Percentiles rank a stretch among this genome's conserved stretches.
Evolutionary conservation across 2,329 filamentous ascomycete species (phyloP).

Genomic region (Penicillium sp.): DNA sequence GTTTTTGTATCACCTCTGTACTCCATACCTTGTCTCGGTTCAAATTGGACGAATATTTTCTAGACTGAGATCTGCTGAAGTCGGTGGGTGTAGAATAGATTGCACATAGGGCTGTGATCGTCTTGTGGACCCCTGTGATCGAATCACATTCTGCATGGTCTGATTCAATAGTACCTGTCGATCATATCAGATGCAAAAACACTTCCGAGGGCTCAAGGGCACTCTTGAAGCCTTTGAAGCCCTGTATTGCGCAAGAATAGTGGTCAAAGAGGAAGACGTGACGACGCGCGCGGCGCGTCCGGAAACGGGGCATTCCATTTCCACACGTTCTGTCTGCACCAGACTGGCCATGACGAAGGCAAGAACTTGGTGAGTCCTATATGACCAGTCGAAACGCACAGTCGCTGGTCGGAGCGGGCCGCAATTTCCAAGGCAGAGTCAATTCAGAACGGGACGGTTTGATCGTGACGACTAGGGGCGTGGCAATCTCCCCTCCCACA

Average conservation of each 20-base stretch:
- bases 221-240: too few relatives aligned
- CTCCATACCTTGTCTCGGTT: too few relatives aligned
- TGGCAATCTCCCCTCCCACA: not conserved
- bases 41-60: not conserved
- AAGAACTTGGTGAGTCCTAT: constrained; percentile 1
- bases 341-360: not conserved
- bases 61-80: not conserved
- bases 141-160: not conserved
- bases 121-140: constrained; percentile 4
- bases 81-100: not conserved
- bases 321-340: not conserved
- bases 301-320: not conserved
- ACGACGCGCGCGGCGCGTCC: not conserved
- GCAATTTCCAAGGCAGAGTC: not conserved
- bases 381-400: not conserved
- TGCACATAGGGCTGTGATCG: not conserved
- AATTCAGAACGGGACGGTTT: constrained; percentile 10
- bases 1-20: too few relatives aligned
- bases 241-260: not conserved
- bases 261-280: not conserved
- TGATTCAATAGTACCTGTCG: constrained; percentile 5
- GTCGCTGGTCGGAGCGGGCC: constrained; percentile 4
- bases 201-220: not conserved
- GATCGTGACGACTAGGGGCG: constrained; percentile 1
- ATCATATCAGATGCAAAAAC: not conserved